Percentiles rank a stretch among this genome's conserved stretches.
phyloP scores from a whole-genome alignment of 768 basidiomycete species.

The Amanita fuliginea region DNA sequence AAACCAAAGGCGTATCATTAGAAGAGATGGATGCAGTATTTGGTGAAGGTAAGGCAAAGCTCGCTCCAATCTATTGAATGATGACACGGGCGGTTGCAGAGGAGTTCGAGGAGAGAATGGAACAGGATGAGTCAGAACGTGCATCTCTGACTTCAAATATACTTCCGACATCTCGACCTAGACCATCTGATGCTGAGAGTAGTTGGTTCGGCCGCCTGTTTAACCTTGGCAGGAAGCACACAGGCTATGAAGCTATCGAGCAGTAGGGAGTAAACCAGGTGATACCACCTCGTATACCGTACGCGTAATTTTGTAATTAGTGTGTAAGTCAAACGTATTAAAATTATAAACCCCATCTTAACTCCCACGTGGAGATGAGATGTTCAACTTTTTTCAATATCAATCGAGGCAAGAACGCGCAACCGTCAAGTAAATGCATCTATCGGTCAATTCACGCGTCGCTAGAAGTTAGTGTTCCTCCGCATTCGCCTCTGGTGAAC shows the following conservation, averaged over 20 bases:
- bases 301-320: too few species aligned
- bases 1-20: slow-evolving; percentile 77
- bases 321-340: too few species aligned
- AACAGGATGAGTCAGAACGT: slow-evolving; percentile 52
- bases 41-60: slow-evolving; percentile 51
- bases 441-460: background rate
- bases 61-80: background rate
- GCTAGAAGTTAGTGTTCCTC: background rate
- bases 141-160: slow-evolving; percentile 24
- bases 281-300: background rate
- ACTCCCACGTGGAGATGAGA: background rate
- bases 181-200: slow-evolving; percentile 11
- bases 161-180: slow-evolving; percentile 25
- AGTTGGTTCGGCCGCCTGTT: slow-evolving; percentile 45
- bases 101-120: slow-evolving; percentile 41
- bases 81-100: slow-evolving; percentile 10
- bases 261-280: too few species aligned
- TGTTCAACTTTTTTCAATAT: background rate
- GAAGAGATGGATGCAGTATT: slow-evolving; percentile 91
- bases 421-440: background rate
- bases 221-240: slow-evolving; percentile 20
- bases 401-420: background rate
- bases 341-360: too few species aligned
- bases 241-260: slow-evolving; percentile 18
- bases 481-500: background rate